phyloP scores from a whole-genome alignment of 1,284 basidiomycete species.

The Ceratobasidium sp. region DNA sequence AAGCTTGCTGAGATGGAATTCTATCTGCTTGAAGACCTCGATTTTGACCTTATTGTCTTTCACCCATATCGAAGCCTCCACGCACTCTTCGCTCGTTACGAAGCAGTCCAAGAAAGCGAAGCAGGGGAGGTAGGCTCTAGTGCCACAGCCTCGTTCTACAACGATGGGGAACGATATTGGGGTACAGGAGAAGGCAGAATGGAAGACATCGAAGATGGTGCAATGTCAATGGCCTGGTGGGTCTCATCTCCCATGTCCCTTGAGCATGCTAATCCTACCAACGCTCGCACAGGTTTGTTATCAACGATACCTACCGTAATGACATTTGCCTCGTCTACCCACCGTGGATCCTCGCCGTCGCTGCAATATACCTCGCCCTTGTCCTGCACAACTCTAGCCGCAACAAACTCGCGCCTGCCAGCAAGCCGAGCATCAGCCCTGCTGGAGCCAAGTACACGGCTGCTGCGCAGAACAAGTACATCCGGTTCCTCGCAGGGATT shows the following conservation, averaged over 20 bases:
- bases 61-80: constrained; percentile 93
- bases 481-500: constrained; percentile 85
- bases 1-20: constrained; percentile 99
- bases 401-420: constrained; percentile 52
- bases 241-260: constrained; percentile 43
- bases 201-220: constrained; percentile 68
- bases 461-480: constrained; percentile 63
- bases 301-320: constrained; percentile 96
- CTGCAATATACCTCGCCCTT: constrained; percentile 88
- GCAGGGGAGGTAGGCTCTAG: constrained; percentile 49
- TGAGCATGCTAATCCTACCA: neutral
- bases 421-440: constrained; percentile 29
- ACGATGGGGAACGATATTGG: constrained; percentile 76
- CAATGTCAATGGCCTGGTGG: constrained; percentile 81
- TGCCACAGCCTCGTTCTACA: constrained; percentile 50
- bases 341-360: constrained; percentile 92
- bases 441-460: constrained; percentile 52
- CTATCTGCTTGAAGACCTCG: constrained; percentile 95
- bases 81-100: constrained; percentile 68
- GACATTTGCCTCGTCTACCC: constrained; percentile 92
- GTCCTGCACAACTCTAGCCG: constrained; percentile 68
- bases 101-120: constrained; percentile 54
- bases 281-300: constrained; percentile 81
- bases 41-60: constrained; percentile 93
- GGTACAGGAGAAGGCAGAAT: constrained; percentile 75